These are phyloP conservation scores for Coccomyxa subellipsoidea DNA, from an alignment of 163 green algal genomes.

Conservation along the genomic window DNA sequence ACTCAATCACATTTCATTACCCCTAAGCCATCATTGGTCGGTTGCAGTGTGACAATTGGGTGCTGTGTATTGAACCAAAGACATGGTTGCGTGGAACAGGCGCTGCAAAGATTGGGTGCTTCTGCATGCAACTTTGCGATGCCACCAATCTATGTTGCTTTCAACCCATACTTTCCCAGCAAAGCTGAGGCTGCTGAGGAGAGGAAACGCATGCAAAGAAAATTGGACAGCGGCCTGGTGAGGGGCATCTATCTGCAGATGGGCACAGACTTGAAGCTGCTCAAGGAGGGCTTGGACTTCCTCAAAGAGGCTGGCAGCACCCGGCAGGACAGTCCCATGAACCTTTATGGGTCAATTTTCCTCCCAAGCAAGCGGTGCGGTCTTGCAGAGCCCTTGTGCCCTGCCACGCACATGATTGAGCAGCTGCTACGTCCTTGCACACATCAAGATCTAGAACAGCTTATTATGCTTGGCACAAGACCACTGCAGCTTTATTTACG, in stretches of 20 bases:
- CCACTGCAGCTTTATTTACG: background rate
- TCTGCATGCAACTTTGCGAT: background rate
- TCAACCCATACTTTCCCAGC: slow-evolving; percentile 55
- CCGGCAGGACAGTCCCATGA: background rate
- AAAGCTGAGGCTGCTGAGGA: slow-evolving; percentile 25
- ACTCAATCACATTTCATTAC: too few species aligned
- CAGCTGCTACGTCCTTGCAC: too few species aligned
- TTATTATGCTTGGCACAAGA: too few species aligned
- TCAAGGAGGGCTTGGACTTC: slow-evolving; percentile 33
- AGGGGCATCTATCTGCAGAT: slow-evolving; percentile 41
- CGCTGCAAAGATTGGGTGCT: background rate
- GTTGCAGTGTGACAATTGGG: too few species aligned
- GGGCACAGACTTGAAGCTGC: slow-evolving; percentile 36
- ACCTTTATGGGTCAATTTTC: slow-evolving; percentile 43
- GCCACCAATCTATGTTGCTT: slow-evolving; percentile 35
- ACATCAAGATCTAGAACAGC: too few species aligned
- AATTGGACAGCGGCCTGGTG: slow-evolving; percentile 39
- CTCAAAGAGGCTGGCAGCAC: slow-evolving; percentile 9
- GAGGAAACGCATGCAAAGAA: slow-evolving; percentile 27
- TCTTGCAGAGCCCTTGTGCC: too few species aligned
- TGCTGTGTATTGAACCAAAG: background rate
- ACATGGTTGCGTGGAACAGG: background rate
- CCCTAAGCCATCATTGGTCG: too few species aligned
- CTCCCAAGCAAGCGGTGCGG: slow-evolving; percentile 39
- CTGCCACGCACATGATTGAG: too few species aligned